Conservation (phyloP, 257 asterid genomes). For the Nicotiana obtusifolia region DNA sequence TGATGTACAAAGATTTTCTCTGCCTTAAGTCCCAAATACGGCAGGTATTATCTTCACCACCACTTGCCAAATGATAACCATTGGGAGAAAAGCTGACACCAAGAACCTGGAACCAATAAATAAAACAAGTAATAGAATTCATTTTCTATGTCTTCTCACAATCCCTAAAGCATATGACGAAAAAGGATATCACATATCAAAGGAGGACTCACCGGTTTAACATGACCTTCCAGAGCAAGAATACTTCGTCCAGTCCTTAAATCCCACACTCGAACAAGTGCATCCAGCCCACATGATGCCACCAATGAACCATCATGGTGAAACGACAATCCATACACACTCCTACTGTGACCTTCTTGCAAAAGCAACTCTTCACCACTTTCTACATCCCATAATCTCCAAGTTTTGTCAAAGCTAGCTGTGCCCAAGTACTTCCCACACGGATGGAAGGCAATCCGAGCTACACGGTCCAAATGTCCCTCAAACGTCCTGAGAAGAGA, state of each 20-base stretch:
- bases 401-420: constrained; percentile 86
- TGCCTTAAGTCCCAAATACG: constrained; percentile 90
- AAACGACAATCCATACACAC: constrained; percentile 80
- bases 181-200: constrained; percentile 11
- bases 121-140: not conserved
- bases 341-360: constrained; percentile 98
- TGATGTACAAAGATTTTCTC: constrained; percentile 61
- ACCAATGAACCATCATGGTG: constrained; percentile 91
- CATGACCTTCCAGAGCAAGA: constrained; percentile 90
- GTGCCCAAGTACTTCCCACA: constrained; percentile 90
- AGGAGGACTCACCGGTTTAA: constrained; percentile 64
- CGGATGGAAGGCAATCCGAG: constrained; percentile 89
- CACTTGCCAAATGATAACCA: constrained; percentile 91
- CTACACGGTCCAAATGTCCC: constrained; percentile 95
- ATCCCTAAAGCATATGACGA: not conserved
- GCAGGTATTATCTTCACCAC: constrained; percentile 97
- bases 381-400: constrained; percentile 98
- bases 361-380: constrained; percentile 91
- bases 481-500: constrained; percentile 55
- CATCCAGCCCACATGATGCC: constrained; percentile 88
- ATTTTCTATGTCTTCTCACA: not conserved
- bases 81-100: constrained; percentile 86
- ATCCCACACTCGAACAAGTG: constrained; percentile 98
- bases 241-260: constrained; percentile 86
- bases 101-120: constrained; percentile 48